These are phyloP conservation scores for Rhizopus stolonifer DNA, from an alignment of 371 early-diverging fungal genomes.

Conservation along the genomic window DNA sequence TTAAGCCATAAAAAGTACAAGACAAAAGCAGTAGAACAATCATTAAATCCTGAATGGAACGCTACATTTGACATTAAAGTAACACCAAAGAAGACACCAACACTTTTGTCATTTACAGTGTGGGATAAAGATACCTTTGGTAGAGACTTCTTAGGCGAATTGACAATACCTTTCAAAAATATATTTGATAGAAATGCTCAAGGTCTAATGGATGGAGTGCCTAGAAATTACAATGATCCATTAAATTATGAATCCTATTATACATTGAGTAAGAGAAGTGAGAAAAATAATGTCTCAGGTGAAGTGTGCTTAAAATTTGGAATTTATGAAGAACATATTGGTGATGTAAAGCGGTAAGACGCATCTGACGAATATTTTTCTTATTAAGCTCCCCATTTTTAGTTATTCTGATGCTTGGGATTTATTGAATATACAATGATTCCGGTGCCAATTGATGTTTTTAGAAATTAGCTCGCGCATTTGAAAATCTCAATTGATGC, in stretches of 20 bases:
- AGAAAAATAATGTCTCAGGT: slow-evolving; percentile 44
- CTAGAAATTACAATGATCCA: slow-evolving; percentile 53
- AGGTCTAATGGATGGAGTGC: slow-evolving; percentile 35
- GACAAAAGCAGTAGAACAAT: slow-evolving; percentile 67
- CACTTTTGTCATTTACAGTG: slow-evolving; percentile 48
- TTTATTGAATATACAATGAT: slow-evolving; percentile 4
- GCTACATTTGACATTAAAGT: slow-evolving; percentile 65
- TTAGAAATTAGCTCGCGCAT: slow-evolving; percentile 14
- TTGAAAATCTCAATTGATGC: slow-evolving; percentile 12
- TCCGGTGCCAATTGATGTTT: slow-evolving; percentile 12
- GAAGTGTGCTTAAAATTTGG: slow-evolving; percentile 46
- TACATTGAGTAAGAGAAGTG: slow-evolving; percentile 35
- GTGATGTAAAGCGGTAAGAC: slow-evolving; percentile 38
- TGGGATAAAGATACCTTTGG: slow-evolving; percentile 68
- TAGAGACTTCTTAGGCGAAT: slow-evolving; percentile 63
- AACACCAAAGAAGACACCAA: slow-evolving; percentile 43
- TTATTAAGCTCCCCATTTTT: neutral
- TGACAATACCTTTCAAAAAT: slow-evolving; percentile 56
- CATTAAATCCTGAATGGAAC: slow-evolving; percentile 78
- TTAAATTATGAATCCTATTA: slow-evolving; percentile 44
- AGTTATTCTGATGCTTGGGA: slow-evolving; percentile 19
- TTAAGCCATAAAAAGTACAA: slow-evolving; percentile 63
- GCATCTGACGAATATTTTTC: no score
- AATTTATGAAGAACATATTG: slow-evolving; percentile 37
- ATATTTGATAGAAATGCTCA: slow-evolving; percentile 53